A percentile compares a stretch with the other conserved stretches of the same genome.
These are phyloP conservation scores for Tylopilus rubrobrunneus DNA, from an alignment of 768 basidiomycete genomes.

Conservation along the genomic window DNA sequence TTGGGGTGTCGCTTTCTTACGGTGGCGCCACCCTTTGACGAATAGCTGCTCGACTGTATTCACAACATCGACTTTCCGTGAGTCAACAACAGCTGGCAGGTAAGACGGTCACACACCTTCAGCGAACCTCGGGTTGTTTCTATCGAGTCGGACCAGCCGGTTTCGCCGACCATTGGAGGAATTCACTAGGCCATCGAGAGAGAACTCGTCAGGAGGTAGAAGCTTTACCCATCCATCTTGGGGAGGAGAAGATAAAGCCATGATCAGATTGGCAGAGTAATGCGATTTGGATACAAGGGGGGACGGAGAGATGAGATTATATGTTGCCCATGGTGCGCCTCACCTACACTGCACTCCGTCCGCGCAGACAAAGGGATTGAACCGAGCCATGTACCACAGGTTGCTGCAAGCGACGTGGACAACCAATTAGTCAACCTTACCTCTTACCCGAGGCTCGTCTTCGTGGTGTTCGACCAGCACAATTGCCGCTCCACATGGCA, in stretches of 20 bases:
- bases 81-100: background rate
- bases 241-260: conserved; percentile 9
- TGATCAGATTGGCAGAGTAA: conserved; percentile 10
- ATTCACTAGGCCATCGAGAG: conserved; percentile 41
- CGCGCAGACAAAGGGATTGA: conserved; percentile 10
- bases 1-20: conserved; percentile 46
- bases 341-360: conserved; percentile 20
- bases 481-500: conserved; percentile 7
- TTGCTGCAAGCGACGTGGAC: conserved; percentile 15
- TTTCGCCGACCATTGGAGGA: conserved; percentile 34
- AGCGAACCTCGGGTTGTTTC: conserved; percentile 33
- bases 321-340: conserved; percentile 19
- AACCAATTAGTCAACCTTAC: conserved; percentile 12
- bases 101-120: conserved; percentile 34
- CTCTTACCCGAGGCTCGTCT: conserved; percentile 4
- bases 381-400: conserved; percentile 9
- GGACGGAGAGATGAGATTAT: conserved; percentile 15
- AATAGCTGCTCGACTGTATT: conserved; percentile 48
- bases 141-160: conserved; percentile 40
- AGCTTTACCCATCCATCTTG: conserved; percentile 29
- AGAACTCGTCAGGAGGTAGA: conserved; percentile 31
- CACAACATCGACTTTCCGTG: background rate
- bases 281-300: background rate
- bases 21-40: conserved; percentile 52
- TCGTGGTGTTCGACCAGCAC: conserved; percentile 12